A percentile compares a stretch with the other conserved stretches of the same genome.
phyloP scores from a whole-genome alignment of 202 grass and related monocot genomes.

The Carex arenaria region DNA sequence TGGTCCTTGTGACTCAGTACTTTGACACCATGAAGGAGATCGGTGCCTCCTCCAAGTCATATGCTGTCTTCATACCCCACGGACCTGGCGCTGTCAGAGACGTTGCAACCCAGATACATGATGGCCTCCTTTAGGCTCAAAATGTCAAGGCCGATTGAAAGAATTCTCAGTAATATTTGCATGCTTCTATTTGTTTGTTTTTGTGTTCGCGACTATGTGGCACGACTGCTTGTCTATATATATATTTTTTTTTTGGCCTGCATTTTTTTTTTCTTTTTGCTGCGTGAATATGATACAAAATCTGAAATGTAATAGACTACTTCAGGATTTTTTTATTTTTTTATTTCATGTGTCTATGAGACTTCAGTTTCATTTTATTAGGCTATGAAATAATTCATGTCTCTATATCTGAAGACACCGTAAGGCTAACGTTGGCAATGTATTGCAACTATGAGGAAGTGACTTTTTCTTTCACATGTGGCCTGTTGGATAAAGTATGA shows the following conservation, averaged over 20 bases:
- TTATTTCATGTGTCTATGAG: not conserved
- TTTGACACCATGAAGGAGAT: constrained; percentile 87
- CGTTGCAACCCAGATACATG: constrained; percentile 56
- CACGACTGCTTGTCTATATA: not conserved
- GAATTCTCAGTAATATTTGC: no score
- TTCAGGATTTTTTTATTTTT: not conserved
- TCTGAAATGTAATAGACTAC: not conserved
- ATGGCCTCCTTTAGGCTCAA: constrained; percentile 51
- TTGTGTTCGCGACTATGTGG: not conserved
- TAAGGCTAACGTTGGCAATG: no score
- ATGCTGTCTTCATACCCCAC: constrained; percentile 67
- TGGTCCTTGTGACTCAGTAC: constrained; percentile 72
- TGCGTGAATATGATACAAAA: not conserved
- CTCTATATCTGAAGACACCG: no score
- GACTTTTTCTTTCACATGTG: no score
- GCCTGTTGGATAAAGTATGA: no score
- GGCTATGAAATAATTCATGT: not conserved
- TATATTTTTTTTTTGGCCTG: not conserved
- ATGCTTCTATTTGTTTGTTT: not conserved
- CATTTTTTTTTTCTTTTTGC: not conserved
- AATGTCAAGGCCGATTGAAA: not conserved
- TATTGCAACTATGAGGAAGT: no score
- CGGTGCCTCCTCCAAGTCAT: constrained; percentile 58
- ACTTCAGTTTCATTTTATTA: no score
- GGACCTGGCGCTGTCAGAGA: constrained; percentile 67